Conservation (phyloP, 176 grass and related monocot species). For the Carex myosuroides region DNA sequence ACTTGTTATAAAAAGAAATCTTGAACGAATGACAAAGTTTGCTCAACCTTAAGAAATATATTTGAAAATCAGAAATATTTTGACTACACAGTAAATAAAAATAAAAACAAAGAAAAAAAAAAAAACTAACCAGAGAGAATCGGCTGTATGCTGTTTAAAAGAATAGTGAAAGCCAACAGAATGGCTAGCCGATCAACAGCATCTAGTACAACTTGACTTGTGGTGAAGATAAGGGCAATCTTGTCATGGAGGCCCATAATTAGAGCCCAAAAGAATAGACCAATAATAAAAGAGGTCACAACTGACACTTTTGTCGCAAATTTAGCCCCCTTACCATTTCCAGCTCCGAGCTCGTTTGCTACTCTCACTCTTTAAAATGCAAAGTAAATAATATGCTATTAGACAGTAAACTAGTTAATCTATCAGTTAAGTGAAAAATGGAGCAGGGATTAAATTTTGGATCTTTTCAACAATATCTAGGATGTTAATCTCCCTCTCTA, state of each 20-base stretch:
- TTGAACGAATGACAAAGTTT: neutral
- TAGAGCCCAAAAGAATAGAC: conserved; percentile 75
- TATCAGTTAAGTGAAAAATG: neutral
- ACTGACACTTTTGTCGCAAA: conserved; percentile 72
- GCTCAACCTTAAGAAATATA: neutral
- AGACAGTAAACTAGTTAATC: neutral
- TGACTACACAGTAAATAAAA: neutral
- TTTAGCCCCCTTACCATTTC: conserved; percentile 69
- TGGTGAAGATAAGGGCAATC: conserved; percentile 69
- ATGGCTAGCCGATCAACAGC: conserved; percentile 64
- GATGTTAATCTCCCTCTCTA: neutral
- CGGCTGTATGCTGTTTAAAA: conserved; percentile 90
- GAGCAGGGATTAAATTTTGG: neutral
- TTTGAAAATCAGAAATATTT: neutral
- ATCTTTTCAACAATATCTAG: neutral
- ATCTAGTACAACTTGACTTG: conserved; percentile 53
- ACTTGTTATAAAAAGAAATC: neutral
- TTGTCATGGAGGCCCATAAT: conserved; percentile 76
- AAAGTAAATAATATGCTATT: neutral
- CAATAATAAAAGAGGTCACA: conserved; percentile 61
- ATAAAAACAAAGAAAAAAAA: too few species aligned
- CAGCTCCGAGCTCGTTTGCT: conserved; percentile 81
- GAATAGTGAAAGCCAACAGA: conserved; percentile 67
- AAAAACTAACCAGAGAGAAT: conserved; percentile 53
- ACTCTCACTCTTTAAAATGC: conserved; percentile 52